A percentile compares a stretch with the other conserved stretches of the same genome.
Conservation (phyloP, 2,329 filamentous ascomycete species). For the Alternaria panax region DNA sequence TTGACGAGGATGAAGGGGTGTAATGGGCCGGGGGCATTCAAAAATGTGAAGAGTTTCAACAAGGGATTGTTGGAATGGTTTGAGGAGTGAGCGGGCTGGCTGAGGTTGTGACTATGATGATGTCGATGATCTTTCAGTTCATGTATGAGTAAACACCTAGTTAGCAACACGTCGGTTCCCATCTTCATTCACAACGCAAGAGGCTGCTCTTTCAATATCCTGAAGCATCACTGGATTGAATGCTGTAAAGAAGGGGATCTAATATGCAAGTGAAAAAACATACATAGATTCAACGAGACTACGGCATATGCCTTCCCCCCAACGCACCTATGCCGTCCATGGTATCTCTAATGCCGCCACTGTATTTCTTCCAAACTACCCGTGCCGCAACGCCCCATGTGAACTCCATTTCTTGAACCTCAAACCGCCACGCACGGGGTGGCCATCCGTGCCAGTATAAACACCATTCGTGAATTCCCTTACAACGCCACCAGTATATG, state of each 20-base stretch:
- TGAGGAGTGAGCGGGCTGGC: background rate
- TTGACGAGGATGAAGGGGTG: conserved; percentile 17
- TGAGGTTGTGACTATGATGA: background rate
- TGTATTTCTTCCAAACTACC: background rate
- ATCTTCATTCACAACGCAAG: background rate
- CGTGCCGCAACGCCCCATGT: background rate
- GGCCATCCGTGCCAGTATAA: conserved; percentile 3
- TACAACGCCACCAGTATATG: conserved; percentile 21
- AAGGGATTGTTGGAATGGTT: conserved; percentile 19
- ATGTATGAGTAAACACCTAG: background rate
- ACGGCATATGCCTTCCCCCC: background rate
- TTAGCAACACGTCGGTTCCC: background rate
- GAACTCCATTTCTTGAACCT: background rate
- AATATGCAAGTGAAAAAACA: background rate
- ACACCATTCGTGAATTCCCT: conserved; percentile 12
- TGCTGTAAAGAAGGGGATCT: background rate
- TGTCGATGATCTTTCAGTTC: background rate
- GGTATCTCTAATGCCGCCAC: conserved; percentile 2
- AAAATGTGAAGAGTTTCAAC: conserved; percentile 11
- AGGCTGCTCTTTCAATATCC: background rate
- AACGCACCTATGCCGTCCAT: background rate
- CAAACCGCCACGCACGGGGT: background rate
- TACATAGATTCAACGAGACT: background rate
- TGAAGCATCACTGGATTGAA: background rate
- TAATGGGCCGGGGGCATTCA: conserved; percentile 19